Base-by-base conservation (phyloP, 345 rosid species). In the Noccaea bulbosa region DNA sequence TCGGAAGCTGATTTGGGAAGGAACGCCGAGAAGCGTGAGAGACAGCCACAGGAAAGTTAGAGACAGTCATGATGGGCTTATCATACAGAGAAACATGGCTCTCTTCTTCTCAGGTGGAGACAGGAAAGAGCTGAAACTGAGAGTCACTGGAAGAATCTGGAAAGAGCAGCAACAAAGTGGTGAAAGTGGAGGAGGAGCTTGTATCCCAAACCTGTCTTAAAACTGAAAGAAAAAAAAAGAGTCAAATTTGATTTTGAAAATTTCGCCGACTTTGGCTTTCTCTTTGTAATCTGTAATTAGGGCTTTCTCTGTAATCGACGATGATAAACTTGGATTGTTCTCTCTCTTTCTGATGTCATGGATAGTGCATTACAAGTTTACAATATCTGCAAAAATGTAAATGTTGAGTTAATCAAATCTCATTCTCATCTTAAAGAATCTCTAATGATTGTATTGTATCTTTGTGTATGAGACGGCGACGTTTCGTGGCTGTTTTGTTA, bases 41-140 rank as follows among this genome's bases (percentile, higher is more conserved):
- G 98, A 93, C 60, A 85, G 96, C 73, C 98, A 93, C 80, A 77
- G 93, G 83, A 91, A 88, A 79, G 97, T 87, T 6, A 82, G 97
- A 67, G 97, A 93, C 82, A 93, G 97, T 77, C 92, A 88, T 38
- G 96, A 93, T 10, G 97, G 97, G 38, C 88, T 93, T 46, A 79
- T 91, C 43, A 88, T 91, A 71, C 97, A 86, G 69, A 84, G 96
- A 6, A 93, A 91, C 81, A 87, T 93, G 96, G 98, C 97, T 2
- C 85, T 93, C 11, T 93, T 90, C 86, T 90, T 93, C 85, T 93
- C 98, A 6, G 98, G 97, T 49, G 97, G 97, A 20, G 97, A 93
- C 45, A 81, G 96, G 82, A 91, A 91, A 84, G 97, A 90, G 80
- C 73, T 93, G 71, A 93, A 93, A 79, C 90, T 93, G 22, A 80